Base-by-base conservation (phyloP, 2,329 filamentous ascomycete genomes). In the Epichloe scottii region DNA sequence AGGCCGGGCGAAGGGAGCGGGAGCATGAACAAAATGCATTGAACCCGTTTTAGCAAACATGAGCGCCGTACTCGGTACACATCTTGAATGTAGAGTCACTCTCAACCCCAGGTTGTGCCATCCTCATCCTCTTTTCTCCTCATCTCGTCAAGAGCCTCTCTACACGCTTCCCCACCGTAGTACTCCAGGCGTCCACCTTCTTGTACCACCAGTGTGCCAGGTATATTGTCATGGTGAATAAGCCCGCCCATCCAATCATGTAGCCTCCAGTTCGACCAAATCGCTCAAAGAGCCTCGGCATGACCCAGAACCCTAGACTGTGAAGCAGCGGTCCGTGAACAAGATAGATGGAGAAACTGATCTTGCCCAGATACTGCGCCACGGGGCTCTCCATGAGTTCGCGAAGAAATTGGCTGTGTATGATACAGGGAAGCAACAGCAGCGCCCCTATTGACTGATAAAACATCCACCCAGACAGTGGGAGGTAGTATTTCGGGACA, bases 221-320 rank as follows among this genome's bases (percentile, higher is more conserved):
- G 33, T 66, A 69, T 51, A 70, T 52, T 0, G 66, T 63, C 1
- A 66, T 51, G 11, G 48, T 55, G 48, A 69, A 44, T 34, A 68
- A 42, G 6, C 61, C 41, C 6, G 62, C 50, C 54, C 62, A 70
- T 3, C 68, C 67, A 3, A 69, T 51, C 0, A 60, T 50, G 38
- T 61, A 67, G 0, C 63, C 68, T 1, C 54, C 54, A 2, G 51
- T 51, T 17, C 57, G 55, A 5, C 67, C 66, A 14, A 70, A 60
- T 12, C 50, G 56, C 19, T 70, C 68, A 42, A 70, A 70, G 2
- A 70, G 56, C 8, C 66, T 56, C 5, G 68, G 68, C 68, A 71
- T 70, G 42, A 87, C 46, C 53, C 82, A 71, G 61, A 86, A 80
- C 39, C 80, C 81, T 4, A 84, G 53, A 2, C 71, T 71, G 68